Evolutionary conservation across 257 asterid genomes (phyloP), one percentile per base, ranked within the genome.

Genomic region (Coffea canephora): DNA sequence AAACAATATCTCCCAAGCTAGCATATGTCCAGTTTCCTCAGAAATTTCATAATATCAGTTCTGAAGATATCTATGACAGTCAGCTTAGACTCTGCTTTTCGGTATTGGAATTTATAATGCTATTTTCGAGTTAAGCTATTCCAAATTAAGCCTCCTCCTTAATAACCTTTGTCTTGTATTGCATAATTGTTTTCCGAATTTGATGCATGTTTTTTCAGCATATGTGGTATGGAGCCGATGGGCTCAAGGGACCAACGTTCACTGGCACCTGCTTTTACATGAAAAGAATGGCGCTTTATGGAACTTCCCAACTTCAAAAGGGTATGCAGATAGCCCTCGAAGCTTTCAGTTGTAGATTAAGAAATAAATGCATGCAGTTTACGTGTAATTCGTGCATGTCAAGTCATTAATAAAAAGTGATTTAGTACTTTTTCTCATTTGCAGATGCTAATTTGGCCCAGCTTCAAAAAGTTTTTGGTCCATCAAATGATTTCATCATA

Each of bases 1-100:
- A 78, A 3, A 71, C 66, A 6, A 85, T 83, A 27, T 74, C 89
- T 48, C 66, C 82, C 3, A 73, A 86, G 52, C 83, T 93, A 34
- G 88, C 88, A 31, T 91, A 82, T 81, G 97, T 91, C 62, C 97
- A 93, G 80, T 93, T 88, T 83, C 94, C 94, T 1, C 97, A 91
- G 84, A 84, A 75, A 65, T 91, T 93, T 76, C 87, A 84, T 67
- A 90, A 88, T n/a, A 34, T 89, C 50, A 83, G 86, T 78, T 81
- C 83, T 77, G 70, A 80, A 72, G 97, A 93, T 70, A 87, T 93
- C 41, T 90, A 91, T 14, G 93, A 78, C 76, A 82, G 88, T 34
- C 77, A 77, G 71, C 62, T 90, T 65, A 67, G 83, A 67, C 9
- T 15, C 10, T 8, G 34, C 25, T 90, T 85, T 41, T 31, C 12